Conservation (phyloP, 1,139 yeast genomes). For the Magnusiomyces paraingens region DNA sequence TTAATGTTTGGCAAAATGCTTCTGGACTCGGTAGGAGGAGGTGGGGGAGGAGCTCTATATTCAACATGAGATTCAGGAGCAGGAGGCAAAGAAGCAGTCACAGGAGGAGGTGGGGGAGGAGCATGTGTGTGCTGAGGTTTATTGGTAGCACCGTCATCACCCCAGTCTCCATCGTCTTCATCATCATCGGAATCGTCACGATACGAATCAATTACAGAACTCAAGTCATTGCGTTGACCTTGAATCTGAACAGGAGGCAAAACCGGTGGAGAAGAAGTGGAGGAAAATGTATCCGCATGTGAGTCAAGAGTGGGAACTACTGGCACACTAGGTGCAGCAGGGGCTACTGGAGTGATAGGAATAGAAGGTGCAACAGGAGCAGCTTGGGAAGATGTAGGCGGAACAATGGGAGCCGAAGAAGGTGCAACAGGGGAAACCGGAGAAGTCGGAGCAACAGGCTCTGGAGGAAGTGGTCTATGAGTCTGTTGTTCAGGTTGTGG, state of each 20-base stretch:
- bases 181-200: constrained; percentile 8
- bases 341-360: not conserved
- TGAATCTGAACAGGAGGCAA: constrained; percentile 14
- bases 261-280: constrained; percentile 15
- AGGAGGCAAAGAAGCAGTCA: constrained; percentile 9
- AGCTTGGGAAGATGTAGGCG: constrained; percentile 7
- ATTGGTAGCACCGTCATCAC: constrained; percentile 1
- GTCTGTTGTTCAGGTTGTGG: constrained; percentile 7
- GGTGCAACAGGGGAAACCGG: not conserved
- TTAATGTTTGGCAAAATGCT: constrained; percentile 7
- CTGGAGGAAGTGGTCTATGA: constrained; percentile 6
- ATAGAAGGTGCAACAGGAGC: constrained; percentile 13
- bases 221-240: constrained; percentile 1
- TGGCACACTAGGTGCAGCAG: constrained; percentile 9
- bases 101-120: not conserved
- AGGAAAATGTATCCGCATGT: constrained; percentile 15
- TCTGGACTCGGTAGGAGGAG: not conserved
- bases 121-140: not conserved
- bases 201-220: constrained; percentile 9
- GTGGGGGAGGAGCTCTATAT: constrained; percentile 2
- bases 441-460: constrained; percentile 13
- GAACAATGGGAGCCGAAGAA: constrained; percentile 2
- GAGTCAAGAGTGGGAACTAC: constrained; percentile 13
- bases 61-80: constrained; percentile 4
- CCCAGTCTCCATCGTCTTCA: constrained; percentile 6